Conservation (phyloP, 2,329 filamentous ascomycete species). For the Helotiales sp. region DNA sequence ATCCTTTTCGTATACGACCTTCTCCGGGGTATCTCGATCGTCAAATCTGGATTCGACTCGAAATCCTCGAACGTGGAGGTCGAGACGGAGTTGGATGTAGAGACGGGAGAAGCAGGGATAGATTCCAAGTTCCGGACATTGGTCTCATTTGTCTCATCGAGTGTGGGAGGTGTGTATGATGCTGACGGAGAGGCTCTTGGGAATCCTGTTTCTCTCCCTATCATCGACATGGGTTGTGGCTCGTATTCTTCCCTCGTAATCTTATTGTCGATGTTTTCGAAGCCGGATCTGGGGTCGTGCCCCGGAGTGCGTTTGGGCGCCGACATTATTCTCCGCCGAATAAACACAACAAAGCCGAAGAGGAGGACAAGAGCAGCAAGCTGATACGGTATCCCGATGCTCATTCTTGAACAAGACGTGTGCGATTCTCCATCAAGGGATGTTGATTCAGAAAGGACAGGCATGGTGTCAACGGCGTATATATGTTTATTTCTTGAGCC, state of each 20-base stretch:
- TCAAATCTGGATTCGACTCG: not conserved
- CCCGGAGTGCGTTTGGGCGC: no score
- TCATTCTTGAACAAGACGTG: not conserved
- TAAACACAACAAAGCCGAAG: not conserved
- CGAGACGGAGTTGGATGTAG: not conserved
- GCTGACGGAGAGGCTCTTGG: not conserved
- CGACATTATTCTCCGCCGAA: not conserved
- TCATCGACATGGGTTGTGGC: not conserved
- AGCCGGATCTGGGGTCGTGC: no score
- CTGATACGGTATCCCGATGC: slow-evolving; percentile 1
- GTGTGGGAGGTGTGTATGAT: not conserved
- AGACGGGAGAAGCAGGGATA: not conserved
- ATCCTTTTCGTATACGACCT: slow-evolving; percentile 24
- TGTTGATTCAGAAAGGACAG: slow-evolving; percentile 15
- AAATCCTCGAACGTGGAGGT: slow-evolving; percentile 1
- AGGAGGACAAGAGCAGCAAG: slow-evolving; percentile 8
- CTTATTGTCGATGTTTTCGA: not conserved
- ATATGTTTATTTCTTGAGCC: not conserved
- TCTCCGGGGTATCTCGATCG: slow-evolving; percentile 11
- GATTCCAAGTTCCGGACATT: not conserved
- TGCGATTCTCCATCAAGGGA: not conserved
- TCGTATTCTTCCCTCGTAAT: not conserved
- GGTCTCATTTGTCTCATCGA: not conserved
- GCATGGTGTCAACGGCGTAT: slow-evolving; percentile 7
- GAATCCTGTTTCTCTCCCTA: no score